phyloP scores from a whole-genome alignment of 331 rosid species.

The Erythrophleum ivorense region DNA sequence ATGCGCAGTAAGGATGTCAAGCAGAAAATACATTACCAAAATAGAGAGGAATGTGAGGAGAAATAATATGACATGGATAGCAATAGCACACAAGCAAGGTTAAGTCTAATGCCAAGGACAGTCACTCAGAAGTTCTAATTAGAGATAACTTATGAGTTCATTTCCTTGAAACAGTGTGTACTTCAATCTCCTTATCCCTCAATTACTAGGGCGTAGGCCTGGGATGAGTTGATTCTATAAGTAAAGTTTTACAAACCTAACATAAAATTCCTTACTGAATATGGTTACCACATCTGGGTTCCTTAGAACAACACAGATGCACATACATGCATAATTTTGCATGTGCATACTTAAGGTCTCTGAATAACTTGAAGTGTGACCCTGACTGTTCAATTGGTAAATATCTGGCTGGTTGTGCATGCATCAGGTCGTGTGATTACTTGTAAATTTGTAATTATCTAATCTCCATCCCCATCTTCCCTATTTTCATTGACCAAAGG shows the following conservation, averaged over 20 bases:
- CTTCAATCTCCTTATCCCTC: not conserved
- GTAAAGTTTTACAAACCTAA: not conserved
- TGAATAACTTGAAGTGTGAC: not conserved
- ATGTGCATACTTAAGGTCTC: not conserved
- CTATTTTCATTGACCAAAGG: not conserved
- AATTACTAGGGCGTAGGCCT: not conserved
- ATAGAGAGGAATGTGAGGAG: not conserved
- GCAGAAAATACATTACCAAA: constrained; percentile 13
- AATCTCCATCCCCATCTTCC: not conserved
- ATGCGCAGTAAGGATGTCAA: constrained; percentile 21
- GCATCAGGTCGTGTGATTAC: not conserved
- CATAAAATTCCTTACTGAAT: not conserved
- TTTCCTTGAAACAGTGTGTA: constrained; percentile 1
- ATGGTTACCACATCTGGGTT: not conserved
- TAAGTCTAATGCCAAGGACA: not conserved
- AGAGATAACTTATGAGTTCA: not conserved
- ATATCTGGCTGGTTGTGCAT: not conserved
- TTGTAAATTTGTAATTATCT: not conserved
- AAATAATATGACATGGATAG: not conserved
- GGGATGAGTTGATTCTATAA: not conserved
- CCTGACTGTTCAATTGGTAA: not conserved
- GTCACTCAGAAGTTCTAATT: not conserved
- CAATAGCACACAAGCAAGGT: not conserved
- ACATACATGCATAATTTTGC: not conserved
- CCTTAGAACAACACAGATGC: not conserved